phyloP scores from a whole-genome alignment of 1,139 yeast genomes.

The Sugiyamaella castrensis region DNA sequence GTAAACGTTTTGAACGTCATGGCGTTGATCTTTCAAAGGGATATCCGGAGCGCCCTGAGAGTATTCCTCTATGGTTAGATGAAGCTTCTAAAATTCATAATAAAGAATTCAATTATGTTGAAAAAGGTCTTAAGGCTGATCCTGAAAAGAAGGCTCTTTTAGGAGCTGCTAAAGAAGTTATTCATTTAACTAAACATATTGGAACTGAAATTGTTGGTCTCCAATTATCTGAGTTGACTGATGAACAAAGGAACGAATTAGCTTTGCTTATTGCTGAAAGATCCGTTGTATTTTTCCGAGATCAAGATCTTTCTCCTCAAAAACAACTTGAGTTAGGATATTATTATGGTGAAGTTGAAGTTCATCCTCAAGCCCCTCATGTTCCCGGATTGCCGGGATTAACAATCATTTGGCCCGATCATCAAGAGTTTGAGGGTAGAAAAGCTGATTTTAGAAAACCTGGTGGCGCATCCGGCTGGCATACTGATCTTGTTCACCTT shows the following conservation, averaged over 20 bases:
- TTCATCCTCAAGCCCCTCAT: constrained; percentile 47
- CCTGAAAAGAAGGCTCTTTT: constrained; percentile 53
- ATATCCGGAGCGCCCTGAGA: constrained; percentile 44
- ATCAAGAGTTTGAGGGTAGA: constrained; percentile 25
- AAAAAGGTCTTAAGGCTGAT: constrained; percentile 49
- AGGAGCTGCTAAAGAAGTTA: constrained; percentile 51
- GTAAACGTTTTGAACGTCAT: constrained; percentile 38
- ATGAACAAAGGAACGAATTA: constrained; percentile 58
- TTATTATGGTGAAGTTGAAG: constrained; percentile 48
- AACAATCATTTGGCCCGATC: constrained; percentile 54
- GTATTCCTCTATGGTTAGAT: constrained; percentile 51
- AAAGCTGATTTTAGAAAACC: constrained; percentile 26
- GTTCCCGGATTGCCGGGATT: constrained; percentile 48
- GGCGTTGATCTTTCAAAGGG: constrained; percentile 46
- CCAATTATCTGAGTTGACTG: constrained; percentile 48
- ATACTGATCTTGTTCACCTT: constrained; percentile 49
- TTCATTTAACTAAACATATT: constrained; percentile 46
- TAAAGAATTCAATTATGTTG: constrained; percentile 42
- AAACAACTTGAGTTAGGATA: constrained; percentile 45
- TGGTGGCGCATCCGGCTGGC: constrained; percentile 40
- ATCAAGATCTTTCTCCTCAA: too few relatives aligned
- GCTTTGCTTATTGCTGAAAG: constrained; percentile 62
- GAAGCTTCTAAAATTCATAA: constrained; percentile 49
- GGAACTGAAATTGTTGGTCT: constrained; percentile 59
- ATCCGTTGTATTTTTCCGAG: constrained; percentile 58